A percentile compares a stretch with the other conserved stretches of the same genome.
These are phyloP conservation scores for Saccharum officinarum DNA, from an alignment of 176 grass and related monocot species.

Conservation along the genomic window DNA sequence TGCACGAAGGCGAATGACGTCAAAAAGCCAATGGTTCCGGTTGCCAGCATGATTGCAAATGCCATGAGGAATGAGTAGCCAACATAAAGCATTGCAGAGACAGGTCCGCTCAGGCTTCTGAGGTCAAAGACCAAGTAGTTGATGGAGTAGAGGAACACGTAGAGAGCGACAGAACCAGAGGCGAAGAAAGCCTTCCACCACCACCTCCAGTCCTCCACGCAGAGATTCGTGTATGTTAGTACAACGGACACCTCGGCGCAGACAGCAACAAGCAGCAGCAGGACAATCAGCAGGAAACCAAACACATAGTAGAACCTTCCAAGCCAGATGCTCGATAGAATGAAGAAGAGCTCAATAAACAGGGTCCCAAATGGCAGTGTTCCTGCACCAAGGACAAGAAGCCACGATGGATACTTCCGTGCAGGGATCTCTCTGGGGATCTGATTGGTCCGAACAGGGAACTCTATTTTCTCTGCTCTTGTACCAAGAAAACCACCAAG, in stretches of 20 bases:
- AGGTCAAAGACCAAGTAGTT: conserved; percentile 92
- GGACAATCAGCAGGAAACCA: conserved; percentile 79
- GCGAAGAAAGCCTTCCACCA: conserved; percentile 92
- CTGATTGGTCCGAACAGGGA: conserved; percentile 77
- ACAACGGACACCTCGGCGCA: conserved; percentile 79
- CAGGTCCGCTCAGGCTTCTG: conserved; percentile 76
- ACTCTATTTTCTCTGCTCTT: conserved; percentile 65
- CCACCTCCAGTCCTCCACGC: conserved; percentile 88
- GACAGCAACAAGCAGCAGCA: conserved; percentile 64
- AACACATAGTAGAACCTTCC: conserved; percentile 94
- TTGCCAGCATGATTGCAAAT: conserved; percentile 69
- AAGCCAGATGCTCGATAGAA: conserved; percentile 85
- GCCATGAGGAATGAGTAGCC: conserved; percentile 85
- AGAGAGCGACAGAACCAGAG: conserved; percentile 72
- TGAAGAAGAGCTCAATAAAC: conserved; percentile 91
- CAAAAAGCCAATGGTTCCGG: conserved; percentile 78
- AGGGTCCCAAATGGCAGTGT: conserved; percentile 72
- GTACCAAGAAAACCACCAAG: conserved; percentile 66
- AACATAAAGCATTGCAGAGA: conserved; percentile 77
- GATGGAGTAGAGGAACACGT: conserved; percentile 89
- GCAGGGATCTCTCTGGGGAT: conserved; percentile 81
- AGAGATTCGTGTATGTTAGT: conserved; percentile 80
- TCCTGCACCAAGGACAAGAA: conserved; percentile 80
- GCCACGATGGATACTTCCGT: conserved; percentile 77
- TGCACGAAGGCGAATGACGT: conserved; percentile 77